Percentiles rank a stretch among this genome's conserved stretches.
phyloP scores from a whole-genome alignment of 2,329 filamentous ascomycete species.

The Ophiocordyceps camponoti-rufipedis region DNA sequence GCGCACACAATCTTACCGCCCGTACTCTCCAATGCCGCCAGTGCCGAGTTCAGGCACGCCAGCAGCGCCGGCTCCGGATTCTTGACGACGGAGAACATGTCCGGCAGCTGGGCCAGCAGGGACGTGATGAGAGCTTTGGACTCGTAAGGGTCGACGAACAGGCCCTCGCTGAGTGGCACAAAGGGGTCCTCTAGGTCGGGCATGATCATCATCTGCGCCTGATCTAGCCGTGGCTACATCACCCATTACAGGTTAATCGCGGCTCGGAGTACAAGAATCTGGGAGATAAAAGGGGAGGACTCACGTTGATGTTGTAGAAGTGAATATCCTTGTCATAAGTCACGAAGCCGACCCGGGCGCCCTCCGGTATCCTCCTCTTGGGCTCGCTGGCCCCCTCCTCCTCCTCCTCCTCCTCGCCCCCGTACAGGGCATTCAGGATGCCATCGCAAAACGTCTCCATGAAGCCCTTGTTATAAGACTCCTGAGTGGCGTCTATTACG shows the following conservation, averaged over 20 bases:
- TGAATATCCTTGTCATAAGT: slow-evolving; percentile 95
- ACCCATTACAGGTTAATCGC: background rate
- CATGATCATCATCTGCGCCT: slow-evolving; percentile 98
- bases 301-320: slow-evolving; percentile 85
- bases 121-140: slow-evolving; percentile 73
- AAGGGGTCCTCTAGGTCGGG: slow-evolving; percentile 94
- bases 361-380: slow-evolving; percentile 47
- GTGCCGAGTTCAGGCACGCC: slow-evolving; percentile 64
- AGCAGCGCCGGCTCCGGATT: slow-evolving; percentile 81
- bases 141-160: slow-evolving; percentile 89
- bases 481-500: slow-evolving; percentile 81
- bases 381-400: slow-evolving; percentile 31
- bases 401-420: slow-evolving; percentile 33
- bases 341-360: slow-evolving; percentile 81
- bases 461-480: slow-evolving; percentile 80
- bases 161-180: slow-evolving; percentile 71
- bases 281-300: slow-evolving; percentile 13
- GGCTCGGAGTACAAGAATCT: background rate
- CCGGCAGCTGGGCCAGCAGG: slow-evolving; percentile 68
- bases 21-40: slow-evolving; percentile 68
- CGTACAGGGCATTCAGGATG: slow-evolving; percentile 70
- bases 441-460: slow-evolving; percentile 81
- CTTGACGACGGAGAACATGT: slow-evolving; percentile 74
- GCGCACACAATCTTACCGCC: slow-evolving; percentile 89
- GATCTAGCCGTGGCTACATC: slow-evolving; percentile 49